Evolutionary conservation across 2,329 filamentous ascomycete genomes (phyloP).

Genomic region (Phoma sp.): DNA sequence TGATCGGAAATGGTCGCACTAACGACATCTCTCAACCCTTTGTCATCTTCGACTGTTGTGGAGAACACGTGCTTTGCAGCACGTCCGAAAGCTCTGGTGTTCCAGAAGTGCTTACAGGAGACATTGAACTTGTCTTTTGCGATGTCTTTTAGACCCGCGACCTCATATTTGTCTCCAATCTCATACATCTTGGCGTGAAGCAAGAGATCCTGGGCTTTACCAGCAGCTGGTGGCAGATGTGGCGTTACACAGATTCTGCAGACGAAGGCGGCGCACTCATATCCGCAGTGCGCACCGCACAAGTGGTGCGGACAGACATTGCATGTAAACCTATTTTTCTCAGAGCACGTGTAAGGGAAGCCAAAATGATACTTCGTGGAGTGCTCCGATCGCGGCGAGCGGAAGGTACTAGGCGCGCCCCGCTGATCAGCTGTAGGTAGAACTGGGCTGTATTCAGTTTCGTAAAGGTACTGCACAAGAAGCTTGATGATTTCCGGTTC

Average conservation of each 20-base stretch:
- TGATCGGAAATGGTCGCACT: conserved; percentile 26
- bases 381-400: background rate
- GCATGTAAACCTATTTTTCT: too few species aligned
- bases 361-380: too few species aligned
- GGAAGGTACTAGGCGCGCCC: background rate
- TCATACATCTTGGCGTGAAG: conserved; percentile 20
- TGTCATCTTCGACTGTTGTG: conserved; percentile 33
- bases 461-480: conserved; percentile 27
- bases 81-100: conserved; percentile 24
- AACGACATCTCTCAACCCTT: conserved; percentile 36
- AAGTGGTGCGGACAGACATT: too few species aligned
- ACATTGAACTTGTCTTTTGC: conserved; percentile 15
- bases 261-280: background rate
- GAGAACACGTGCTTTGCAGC: conserved; percentile 33
- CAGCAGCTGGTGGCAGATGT: background rate
- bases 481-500: conserved; percentile 17
- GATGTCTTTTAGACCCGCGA: conserved; percentile 16
- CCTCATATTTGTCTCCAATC: conserved; percentile 22
- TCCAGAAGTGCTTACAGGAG: conserved; percentile 4
- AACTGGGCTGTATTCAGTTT: conserved; percentile 17
- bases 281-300: too few species aligned
- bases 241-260: background rate
- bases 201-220: background rate
- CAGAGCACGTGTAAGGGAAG: too few species aligned
- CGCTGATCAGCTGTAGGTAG: background rate